Base-by-base conservation (phyloP, 495 filamentous ascomycete genomes). In the Penicillium silybi region DNA sequence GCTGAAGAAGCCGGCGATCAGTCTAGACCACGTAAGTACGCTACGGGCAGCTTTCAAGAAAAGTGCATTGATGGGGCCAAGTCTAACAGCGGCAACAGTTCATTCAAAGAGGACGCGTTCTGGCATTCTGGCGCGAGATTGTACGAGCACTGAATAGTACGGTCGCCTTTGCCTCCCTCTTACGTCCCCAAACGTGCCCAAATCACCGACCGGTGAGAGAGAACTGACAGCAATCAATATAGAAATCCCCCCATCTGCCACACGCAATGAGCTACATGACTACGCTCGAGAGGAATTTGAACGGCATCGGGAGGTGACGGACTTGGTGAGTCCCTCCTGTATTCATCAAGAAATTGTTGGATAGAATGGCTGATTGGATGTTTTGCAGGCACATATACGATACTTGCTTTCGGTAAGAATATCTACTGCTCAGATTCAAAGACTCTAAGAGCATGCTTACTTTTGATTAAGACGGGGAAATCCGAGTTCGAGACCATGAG, bases 231-330 rank as follows among this genome's bases (percentile, higher is more conserved):
- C 1, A 16, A 39, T 29, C 18, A 16, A 10, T 37, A 1, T 37
- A 76, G 73, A 64, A 47, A 65, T 79, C 15, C 75, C 77, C 0
- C 63, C 62, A 3, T 74, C 73, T 4, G 53, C 71, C 5, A 79
- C 85, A 10, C 78, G 82, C 19, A 67, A 72, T 42, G 90, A 95
- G 57, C 82, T 90, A 53, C 76, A 77, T 29, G 68, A 70, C 23
- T 92, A 88, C 73, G 90, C 86, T 25, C 80, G 89, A 11, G 70
- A 76, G 40, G 89, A 93, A 57, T 92, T 93, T 62, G 84, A 89
- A 65, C 78, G 86, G 22, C 82, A 90, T 66, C 80, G 78, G 18
- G 55, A 74, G 27, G 85, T 92, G 19, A 84, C 81, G 2, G 89
- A 95, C 63, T 56, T 88, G 56, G 85, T 88, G 72, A 18, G 81